phyloP scores from a whole-genome alignment of 768 basidiomycete genomes.

The Leccinum truebloodii region DNA sequence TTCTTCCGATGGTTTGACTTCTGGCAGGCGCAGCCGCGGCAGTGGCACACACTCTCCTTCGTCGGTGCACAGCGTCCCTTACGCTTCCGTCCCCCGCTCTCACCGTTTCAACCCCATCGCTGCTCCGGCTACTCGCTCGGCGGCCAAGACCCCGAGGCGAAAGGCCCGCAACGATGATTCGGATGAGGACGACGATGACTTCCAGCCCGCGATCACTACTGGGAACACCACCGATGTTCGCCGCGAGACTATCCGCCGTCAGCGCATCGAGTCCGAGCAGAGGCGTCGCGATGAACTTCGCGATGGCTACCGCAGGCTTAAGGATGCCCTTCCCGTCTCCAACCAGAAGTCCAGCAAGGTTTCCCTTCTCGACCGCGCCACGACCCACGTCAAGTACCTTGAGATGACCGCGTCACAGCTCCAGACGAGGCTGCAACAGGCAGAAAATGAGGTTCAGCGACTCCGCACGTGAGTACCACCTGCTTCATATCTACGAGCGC shows the following conservation, averaged over 20 bases:
- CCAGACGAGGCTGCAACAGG: slow-evolving; percentile 73
- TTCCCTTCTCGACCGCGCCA: slow-evolving; percentile 84
- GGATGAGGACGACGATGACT: slow-evolving; percentile 76
- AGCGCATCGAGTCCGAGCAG: slow-evolving; percentile 94
- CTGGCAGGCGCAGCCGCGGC: slow-evolving; percentile 69
- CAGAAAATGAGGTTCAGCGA: slow-evolving; percentile 78
- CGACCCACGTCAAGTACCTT: slow-evolving; percentile 84
- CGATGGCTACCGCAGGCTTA: slow-evolving; percentile 79
- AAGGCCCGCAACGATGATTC: slow-evolving; percentile 62
- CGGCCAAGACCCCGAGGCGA: slow-evolving; percentile 50
- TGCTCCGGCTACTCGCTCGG: slow-evolving; percentile 51
- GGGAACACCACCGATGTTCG: slow-evolving; percentile 62
- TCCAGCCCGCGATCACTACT: slow-evolving; percentile 51
- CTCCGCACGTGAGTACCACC: slow-evolving; percentile 54
- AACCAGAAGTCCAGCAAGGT: slow-evolving; percentile 96
- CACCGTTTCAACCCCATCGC: slow-evolving; percentile 78
- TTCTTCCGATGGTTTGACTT: slow-evolving; percentile 69
- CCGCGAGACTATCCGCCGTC: slow-evolving; percentile 87
- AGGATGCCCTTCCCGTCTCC: slow-evolving; percentile 84
- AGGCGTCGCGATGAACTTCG: slow-evolving; percentile 31
- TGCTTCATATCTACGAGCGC: background rate
- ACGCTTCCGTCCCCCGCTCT: slow-evolving; percentile 68
- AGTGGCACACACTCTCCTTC: slow-evolving; percentile 59
- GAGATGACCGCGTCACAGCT: slow-evolving; percentile 77
- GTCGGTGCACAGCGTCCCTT: slow-evolving; percentile 48